A percentile compares a stretch with the other conserved stretches of the same genome.
phyloP scores from a whole-genome alignment of 495 filamentous ascomycete genomes.

The Lichina pygmaea region DNA sequence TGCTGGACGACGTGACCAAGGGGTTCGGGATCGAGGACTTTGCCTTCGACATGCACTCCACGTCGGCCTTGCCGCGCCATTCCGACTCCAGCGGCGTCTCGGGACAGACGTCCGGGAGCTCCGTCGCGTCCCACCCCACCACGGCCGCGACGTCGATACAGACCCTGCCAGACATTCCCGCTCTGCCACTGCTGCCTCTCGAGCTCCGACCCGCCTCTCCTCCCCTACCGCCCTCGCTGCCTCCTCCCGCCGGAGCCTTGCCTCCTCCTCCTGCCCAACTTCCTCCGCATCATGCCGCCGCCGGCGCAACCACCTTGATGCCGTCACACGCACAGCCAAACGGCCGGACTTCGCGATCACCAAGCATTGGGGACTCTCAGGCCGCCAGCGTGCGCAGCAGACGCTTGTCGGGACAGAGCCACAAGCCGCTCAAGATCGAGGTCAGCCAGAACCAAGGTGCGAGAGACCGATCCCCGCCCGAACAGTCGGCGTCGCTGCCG shows the following conservation, averaged over 20 bases:
- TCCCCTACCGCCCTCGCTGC: constrained; percentile 9
- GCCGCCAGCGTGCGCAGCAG: constrained; percentile 43
- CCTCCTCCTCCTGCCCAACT: constrained; percentile 12
- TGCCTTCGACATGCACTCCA: constrained; percentile 45
- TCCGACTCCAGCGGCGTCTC: constrained; percentile 73
- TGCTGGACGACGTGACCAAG: constrained; percentile 78
- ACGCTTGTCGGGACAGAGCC: constrained; percentile 52
- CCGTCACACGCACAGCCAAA: constrained; percentile 9
- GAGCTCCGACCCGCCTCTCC: constrained; percentile 10
- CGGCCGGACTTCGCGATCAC: constrained; percentile 10
- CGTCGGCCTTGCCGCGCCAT: constrained; percentile 57
- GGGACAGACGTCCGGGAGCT: constrained; percentile 69
- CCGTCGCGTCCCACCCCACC: constrained; percentile 49
- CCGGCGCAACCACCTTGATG: constrained; percentile 1
- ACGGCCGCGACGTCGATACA: constrained; percentile 44
- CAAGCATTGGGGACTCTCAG: constrained; percentile 16
- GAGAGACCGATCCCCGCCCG: background rate
- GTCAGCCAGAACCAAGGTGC: constrained; percentile 14
- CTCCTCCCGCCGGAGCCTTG: constrained; percentile 10
- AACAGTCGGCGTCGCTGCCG: background rate
- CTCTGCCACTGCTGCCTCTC: constrained; percentile 9
- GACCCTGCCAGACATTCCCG: constrained; percentile 40
- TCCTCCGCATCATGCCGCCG: constrained; percentile 5
- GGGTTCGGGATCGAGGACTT: constrained; percentile 61
- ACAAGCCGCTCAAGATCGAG: constrained; percentile 74